Percentiles rank a stretch among this genome's conserved stretches.
phyloP scores from a whole-genome alignment of 352 stramenopile genomes.

The Saprolegnia diclina region DNA sequence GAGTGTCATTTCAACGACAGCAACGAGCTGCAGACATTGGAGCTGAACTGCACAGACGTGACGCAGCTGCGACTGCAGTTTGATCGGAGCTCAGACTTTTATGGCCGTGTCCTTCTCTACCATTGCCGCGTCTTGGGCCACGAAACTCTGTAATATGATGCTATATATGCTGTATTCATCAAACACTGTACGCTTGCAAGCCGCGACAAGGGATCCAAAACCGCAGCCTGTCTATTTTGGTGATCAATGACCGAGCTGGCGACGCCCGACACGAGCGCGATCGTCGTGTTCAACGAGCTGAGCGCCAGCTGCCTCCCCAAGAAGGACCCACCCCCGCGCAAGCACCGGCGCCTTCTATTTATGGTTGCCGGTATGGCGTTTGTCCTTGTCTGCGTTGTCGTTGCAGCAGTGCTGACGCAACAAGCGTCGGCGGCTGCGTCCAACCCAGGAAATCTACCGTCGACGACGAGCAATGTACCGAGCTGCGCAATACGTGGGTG shows the following conservation, averaged over 20 bases:
- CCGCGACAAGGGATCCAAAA: neutral
- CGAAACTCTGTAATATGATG: slow-evolving; percentile 27
- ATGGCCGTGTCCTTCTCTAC: slow-evolving; percentile 66
- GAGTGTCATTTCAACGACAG: slow-evolving; percentile 29
- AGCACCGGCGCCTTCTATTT: neutral
- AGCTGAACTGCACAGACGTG: neutral
- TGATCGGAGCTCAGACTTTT: slow-evolving; percentile 63
- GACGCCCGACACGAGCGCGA: neutral
- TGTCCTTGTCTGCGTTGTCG: neutral
- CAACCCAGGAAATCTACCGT: neutral
- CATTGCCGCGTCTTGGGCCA: slow-evolving; percentile 40
- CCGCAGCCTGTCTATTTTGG: neutral
- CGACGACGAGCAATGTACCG: too few species aligned
- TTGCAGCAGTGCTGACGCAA: neutral
- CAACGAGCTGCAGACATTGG: slow-evolving; percentile 46
- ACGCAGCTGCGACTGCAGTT: slow-evolving; percentile 41
- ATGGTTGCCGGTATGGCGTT: neutral
- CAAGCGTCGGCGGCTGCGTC: neutral
- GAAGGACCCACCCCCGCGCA: too few species aligned
- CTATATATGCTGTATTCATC: neutral
- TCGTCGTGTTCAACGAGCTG: neutral
- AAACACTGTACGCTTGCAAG: neutral
- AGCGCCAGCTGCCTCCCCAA: neutral
- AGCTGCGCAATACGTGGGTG: too few species aligned
- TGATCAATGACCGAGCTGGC: neutral